Evolutionary conservation across 768 basidiomycete genomes (phyloP), one percentile per base, ranked within the genome.

Genomic region (Auricularia cornea): DNA sequence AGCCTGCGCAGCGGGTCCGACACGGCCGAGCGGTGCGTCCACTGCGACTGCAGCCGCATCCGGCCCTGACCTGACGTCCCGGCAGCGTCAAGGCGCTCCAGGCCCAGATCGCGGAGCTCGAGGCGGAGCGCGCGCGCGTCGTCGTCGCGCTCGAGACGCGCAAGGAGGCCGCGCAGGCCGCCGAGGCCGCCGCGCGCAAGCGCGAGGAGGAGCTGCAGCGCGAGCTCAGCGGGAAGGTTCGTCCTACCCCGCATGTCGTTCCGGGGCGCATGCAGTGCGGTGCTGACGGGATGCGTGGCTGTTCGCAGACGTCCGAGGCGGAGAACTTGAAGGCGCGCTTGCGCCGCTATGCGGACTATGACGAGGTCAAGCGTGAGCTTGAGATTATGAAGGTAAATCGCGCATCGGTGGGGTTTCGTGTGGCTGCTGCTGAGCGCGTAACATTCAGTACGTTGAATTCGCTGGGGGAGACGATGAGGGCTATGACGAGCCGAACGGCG

Each of bases 331-430:
- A 83, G 71, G 75, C 77, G 35, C 86, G 86, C 67, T 76, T 98
- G 40, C 85, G 84, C 69, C 84, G 84, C 66, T 91, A 88, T 65
- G 73, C 73, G 18, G 94, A 99, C 73, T 98, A 99, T 69, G 96
- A 98, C 70, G 95, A 98, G 76, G 86, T 98, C 71, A 98, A 98
- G 78, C 88, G 97, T 30, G 97, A 99, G 73, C 81, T 99, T 31
- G 94, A 94, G 71, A 98, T 99, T 67, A 92, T 98, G 92, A 98
- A 99, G 85, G 97, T 92, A 59, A 56, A 76, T 70, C n/a, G n/a
- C n/a, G n/a, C n/a, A n/a, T n/a, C n/a, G n/a, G n/a, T n/a, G n/a
- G n/a, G n/a, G n/a, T n/a, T n/a, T n/a, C n/a, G n/a, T n/a, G n/a
- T n/a, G n/a, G n/a, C n/a, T n/a, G n/a, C n/a, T n/a, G n/a, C n/a